Percentiles rank a stretch among this genome's conserved stretches.
phyloP scores from a whole-genome alignment of 345 rosid genomes.

The Melastoma malabathricum region DNA sequence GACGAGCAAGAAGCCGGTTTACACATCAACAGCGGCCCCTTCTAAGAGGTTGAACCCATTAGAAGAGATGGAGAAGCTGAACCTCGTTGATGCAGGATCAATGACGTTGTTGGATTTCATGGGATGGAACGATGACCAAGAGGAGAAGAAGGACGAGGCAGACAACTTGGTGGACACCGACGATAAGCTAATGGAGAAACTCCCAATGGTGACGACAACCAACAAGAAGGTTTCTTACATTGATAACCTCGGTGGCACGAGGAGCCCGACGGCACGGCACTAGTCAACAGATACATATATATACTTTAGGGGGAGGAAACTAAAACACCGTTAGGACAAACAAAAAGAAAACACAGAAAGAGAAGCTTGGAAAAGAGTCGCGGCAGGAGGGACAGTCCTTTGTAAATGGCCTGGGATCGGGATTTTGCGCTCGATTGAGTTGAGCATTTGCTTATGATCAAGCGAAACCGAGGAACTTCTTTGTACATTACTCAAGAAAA shows the following conservation, averaged over 20 bases:
- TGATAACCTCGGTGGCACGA: conserved; percentile 42
- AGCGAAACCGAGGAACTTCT: no score
- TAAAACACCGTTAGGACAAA: not conserved
- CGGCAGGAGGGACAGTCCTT: no score
- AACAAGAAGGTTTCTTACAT: conserved; percentile 54
- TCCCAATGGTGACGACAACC: conserved; percentile 23
- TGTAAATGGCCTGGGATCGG: no score
- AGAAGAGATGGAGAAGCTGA: conserved; percentile 17
- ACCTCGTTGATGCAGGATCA: conserved; percentile 14
- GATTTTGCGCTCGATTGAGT: no score
- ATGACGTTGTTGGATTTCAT: conserved; percentile 60
- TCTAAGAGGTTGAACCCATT: not conserved
- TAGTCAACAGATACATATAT: conserved; percentile 8
- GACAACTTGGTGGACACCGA: conserved; percentile 26
- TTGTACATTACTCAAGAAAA: no score
- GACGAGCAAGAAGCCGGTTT: conserved; percentile 18
- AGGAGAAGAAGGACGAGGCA: conserved; percentile 21
- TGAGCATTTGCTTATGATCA: no score
- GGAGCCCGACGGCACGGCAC: conserved; percentile 70
- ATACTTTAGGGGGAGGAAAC: no score
- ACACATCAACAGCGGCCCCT: conserved; percentile 1
- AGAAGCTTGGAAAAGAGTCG: not conserved
- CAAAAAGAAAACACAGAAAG: not conserved
- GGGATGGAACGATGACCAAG: conserved; percentile 53
- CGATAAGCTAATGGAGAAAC: conserved; percentile 22